Percentiles rank a stretch among this genome's conserved stretches.
These are phyloP conservation scores for Geotrichum reessii DNA, from an alignment of 1,139 yeast species.

Conservation along the genomic window DNA sequence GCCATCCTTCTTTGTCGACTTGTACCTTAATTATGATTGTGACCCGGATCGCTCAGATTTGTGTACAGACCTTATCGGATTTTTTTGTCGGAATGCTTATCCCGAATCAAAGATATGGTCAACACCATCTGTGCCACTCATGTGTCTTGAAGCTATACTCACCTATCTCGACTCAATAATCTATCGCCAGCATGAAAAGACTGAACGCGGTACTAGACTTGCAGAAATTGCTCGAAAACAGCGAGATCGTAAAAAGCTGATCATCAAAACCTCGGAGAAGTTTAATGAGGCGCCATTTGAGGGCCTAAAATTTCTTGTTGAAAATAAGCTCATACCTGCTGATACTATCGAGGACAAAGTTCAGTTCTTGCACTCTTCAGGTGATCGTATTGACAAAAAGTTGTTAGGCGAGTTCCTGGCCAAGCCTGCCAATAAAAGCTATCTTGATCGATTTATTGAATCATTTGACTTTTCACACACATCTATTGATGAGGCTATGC, in stretches of 20 bases:
- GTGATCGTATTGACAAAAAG: constrained; percentile 78
- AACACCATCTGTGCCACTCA: constrained; percentile 85
- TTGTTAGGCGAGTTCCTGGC: constrained; percentile 82
- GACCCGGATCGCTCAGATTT: constrained; percentile 82
- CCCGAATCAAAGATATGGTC: constrained; percentile 74
- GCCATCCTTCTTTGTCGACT: constrained; percentile 66
- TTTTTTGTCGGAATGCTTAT: constrained; percentile 66
- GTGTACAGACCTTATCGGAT: constrained; percentile 58
- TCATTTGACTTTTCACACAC: constrained; percentile 68
- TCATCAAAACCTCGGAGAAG: constrained; percentile 63
- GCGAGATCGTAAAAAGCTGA: constrained; percentile 61
- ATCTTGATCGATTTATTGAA: constrained; percentile 62
- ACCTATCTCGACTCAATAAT: constrained; percentile 61
- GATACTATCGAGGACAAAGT: constrained; percentile 61
- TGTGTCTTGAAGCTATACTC: constrained; percentile 82
- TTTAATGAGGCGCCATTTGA: constrained; percentile 74
- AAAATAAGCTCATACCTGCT: constrained; percentile 59
- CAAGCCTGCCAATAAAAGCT: constrained; percentile 57
- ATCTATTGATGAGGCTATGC: constrained; percentile 87
- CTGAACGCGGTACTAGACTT: constrained; percentile 22
- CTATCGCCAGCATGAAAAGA: constrained; percentile 41
- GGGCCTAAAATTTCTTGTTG: constrained; percentile 60
- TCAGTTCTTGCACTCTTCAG: constrained; percentile 64
- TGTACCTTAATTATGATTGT: constrained; percentile 84
- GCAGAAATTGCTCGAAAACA: constrained; percentile 30